phyloP scores from a whole-genome alignment of 345 rosid genomes.

The Gossypium mustelinum region DNA sequence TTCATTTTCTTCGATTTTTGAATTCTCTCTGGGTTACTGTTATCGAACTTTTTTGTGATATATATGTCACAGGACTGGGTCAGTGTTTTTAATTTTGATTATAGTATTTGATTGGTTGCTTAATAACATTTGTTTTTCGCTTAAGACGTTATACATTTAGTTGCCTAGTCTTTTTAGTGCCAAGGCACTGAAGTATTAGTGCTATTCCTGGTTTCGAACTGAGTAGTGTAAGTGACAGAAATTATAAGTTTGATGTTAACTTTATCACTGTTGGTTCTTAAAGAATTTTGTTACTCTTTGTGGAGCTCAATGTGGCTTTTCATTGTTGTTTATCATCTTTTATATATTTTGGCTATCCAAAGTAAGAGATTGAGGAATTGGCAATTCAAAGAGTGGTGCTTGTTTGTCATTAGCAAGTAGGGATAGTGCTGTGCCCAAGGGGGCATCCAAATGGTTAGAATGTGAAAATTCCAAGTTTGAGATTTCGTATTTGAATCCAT shows the following conservation, averaged over 20 bases:
- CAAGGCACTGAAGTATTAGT: conserved; percentile 2
- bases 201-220: conserved; percentile 5
- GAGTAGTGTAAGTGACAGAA: neutral
- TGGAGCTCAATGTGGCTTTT: conserved; percentile 5
- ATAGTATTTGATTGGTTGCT: neutral
- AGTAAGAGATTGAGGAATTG: neutral
- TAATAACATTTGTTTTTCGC: neutral
- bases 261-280: neutral
- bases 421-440: neutral
- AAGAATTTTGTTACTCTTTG: neutral
- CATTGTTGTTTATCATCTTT: neutral
- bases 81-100: neutral
- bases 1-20: neutral
- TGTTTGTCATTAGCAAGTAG: neutral
- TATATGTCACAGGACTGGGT: conserved; percentile 8
- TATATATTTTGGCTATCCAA: neutral
- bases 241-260: neutral
- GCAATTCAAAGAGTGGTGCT: neutral
- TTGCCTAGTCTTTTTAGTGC: neutral
- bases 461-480: neutral
- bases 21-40: neutral
- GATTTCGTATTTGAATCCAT: neutral
- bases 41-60: neutral
- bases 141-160: neutral
- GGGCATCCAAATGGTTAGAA: neutral